Evolutionary conservation across 352 stramenopile species (phyloP).

Genomic region (Phytopythium cucurbitacearum): DNA sequence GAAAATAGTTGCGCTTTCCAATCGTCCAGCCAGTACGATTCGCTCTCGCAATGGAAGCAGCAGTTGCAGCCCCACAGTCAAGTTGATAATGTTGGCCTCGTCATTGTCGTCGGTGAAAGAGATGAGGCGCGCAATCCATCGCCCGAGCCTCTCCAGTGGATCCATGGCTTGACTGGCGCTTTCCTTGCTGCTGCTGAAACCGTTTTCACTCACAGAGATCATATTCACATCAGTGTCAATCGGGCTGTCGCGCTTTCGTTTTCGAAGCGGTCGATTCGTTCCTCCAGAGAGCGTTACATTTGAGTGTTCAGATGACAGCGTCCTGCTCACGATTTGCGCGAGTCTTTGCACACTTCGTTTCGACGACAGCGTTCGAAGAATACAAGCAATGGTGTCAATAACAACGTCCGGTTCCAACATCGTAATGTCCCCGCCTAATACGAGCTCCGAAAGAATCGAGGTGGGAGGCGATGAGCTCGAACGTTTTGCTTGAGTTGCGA

Average conservation of each 20-base stretch:
- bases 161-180: background rate
- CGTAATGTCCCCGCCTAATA: background rate
- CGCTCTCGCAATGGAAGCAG: slow-evolving; percentile 44
- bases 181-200: background rate
- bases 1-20: slow-evolving; percentile 37
- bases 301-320: background rate
- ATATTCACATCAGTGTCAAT: background rate
- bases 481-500: slow-evolving; percentile 18
- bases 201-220: background rate
- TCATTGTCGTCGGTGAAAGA: slow-evolving; percentile 28
- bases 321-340: background rate
- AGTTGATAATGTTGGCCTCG: slow-evolving; percentile 19
- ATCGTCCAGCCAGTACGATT: slow-evolving; percentile 24
- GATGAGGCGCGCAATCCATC: slow-evolving; percentile 38
- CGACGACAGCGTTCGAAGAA: slow-evolving; percentile 18
- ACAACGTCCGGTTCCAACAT: background rate
- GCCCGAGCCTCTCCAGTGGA: slow-evolving; percentile 27
- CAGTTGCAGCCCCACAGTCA: slow-evolving; percentile 33
- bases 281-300: background rate
- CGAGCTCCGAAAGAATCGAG: background rate
- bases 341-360: slow-evolving; percentile 12
- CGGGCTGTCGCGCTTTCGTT: background rate
- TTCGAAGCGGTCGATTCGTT: slow-evolving; percentile 1
- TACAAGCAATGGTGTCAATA: slow-evolving; percentile 13
- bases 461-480: slow-evolving; percentile 11